Evolutionary conservation across 2,329 filamentous ascomycete genomes (phyloP), one percentile per base, ranked within the genome.

Genomic region (Monosporascus sp.): DNA sequence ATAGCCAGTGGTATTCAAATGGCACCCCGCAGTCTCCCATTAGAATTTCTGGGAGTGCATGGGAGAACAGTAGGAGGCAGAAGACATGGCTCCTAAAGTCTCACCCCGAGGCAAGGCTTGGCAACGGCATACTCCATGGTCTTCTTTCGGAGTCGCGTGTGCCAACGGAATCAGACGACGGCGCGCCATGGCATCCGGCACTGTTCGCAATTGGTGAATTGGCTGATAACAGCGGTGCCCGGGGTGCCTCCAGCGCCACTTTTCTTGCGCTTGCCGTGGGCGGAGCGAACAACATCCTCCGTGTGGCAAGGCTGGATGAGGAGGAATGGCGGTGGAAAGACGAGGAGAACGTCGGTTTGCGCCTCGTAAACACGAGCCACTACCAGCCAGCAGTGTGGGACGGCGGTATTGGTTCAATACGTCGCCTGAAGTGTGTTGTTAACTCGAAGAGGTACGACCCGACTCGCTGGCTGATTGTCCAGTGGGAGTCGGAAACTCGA

Each of bases 181-280:
- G 25, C n/a, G 54, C 48, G 45, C 54, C 34, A 31, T 51, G 48
- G 49, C 54, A 56, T 52, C 57, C 57, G n/a, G 57, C 70, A 9
- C 64, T 86, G 5, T 72, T 89, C 22, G 77, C 79, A 2, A 71
- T 82, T 27, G 85, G 85, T 1, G 77, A 81, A 52, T 74, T 83
- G 57, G 66, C 71, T 2, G 72, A 81, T 57, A 55, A 69, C 18
- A 72, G 68, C 39, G 52, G 66, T 18, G 59, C 62, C 3, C 60
- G 52, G 27, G 62, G 50, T 34, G 46, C 58, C 34, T 57, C 52
- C 1, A 65, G 62, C 17, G 66, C 67, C 14, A 67, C 71, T 2
- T 66, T 72, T 59, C 72, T 77, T 55, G 80, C 72, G 56, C 77
- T 71, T 61, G 76, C 72, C 5, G 72, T 77, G 2, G 86, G 86